Conservation (phyloP, 2,329 filamentous ascomycete genomes). For the Aaosphaeria arxii region DNA sequence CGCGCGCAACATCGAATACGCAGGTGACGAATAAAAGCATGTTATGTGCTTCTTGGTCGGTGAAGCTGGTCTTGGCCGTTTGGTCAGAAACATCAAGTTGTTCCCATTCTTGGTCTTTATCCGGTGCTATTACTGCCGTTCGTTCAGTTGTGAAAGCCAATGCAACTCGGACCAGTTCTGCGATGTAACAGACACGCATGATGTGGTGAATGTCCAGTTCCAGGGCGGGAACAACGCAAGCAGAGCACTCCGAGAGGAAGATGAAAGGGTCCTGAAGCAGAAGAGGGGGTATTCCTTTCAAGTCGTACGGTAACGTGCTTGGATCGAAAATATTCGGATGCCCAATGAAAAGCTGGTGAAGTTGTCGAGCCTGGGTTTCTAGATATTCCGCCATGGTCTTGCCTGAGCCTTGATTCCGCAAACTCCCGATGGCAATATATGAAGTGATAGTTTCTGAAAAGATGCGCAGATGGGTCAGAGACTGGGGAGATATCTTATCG, state of each 20-base stretch:
- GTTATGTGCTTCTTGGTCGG: conserved; percentile 24
- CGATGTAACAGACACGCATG: conserved; percentile 81
- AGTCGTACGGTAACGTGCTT: conserved; percentile 39
- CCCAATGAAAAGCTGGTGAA: conserved; percentile 70
- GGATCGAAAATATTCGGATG: conserved; percentile 41
- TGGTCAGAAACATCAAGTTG: conserved; percentile 10
- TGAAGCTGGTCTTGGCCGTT: conserved; percentile 11
- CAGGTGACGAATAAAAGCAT: conserved; percentile 31
- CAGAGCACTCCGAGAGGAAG: conserved; percentile 76
- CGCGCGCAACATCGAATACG: conserved; percentile 25
- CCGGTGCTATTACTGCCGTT: conserved; percentile 1
- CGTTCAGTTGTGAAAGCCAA: conserved; percentile 45
- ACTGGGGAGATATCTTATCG: conserved; percentile 79
- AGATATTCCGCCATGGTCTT: conserved; percentile 65
- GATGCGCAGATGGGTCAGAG: conserved; percentile 81
- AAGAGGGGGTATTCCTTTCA: conserved; percentile 51
- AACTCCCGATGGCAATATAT: conserved; percentile 73
- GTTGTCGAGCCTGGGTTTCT: conserved; percentile 66
- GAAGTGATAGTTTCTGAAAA: conserved; percentile 84
- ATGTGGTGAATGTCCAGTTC: conserved; percentile 74
- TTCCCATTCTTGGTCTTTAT: conserved; percentile 23
- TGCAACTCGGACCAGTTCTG: conserved; percentile 83
- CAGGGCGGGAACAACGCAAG: conserved; percentile 66
- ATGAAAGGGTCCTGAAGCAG: conserved; percentile 70
- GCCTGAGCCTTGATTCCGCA: conserved; percentile 60